Evolutionary conservation across 2,329 filamentous ascomycete genomes (phyloP), one percentile per base, ranked within the genome.

Genomic region (Apiospora koreana): DNA sequence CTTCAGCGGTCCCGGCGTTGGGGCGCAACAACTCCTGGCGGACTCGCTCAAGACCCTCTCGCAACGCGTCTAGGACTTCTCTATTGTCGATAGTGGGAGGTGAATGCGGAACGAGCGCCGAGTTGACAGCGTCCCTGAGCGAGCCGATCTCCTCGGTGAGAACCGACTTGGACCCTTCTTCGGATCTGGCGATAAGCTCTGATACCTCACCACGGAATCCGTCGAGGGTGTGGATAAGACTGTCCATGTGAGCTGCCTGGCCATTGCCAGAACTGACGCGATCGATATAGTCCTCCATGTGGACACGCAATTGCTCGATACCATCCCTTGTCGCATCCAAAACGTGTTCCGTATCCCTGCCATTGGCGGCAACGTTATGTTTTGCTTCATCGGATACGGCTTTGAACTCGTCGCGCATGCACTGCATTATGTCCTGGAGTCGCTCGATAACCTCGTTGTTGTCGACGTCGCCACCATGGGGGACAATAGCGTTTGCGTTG

Each of bases 301-400:
- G 93, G 16, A 85, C 83, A 14, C 94, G 91, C 8, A 98, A 87
- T 74, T 89, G 91, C 74, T 97, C 94, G 18, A 97, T 86, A 0
- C 94, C 94, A 77, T 97, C 94, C 75, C 94, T 95, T 58, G 97
- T 91, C 0, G 94, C 93, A 79, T 96, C 93, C 5, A 98, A 85
- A 16, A 97, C 91, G 79, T 97, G 94, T 79, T 97, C 94, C 0
- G 94, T 95, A 78, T 96, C 94, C 70, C 91, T 88, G 50, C 92
- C 93, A 75, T 91, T 93, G 72, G 92, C 91, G 3, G 93, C 89
- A 25, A 94, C 91, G 74, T 94, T 95, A 75, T 95, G 89, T 79
- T 95, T 94, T 14, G 88, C 86, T 75, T 91, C 89, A 38, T 90
- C 86, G 0, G 89, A 89, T 2, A 89, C 83, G 2, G 86, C 83